phyloP scores from a whole-genome alignment of 2,329 filamentous ascomycete species.

The Knoxdaviesia capensis region DNA sequence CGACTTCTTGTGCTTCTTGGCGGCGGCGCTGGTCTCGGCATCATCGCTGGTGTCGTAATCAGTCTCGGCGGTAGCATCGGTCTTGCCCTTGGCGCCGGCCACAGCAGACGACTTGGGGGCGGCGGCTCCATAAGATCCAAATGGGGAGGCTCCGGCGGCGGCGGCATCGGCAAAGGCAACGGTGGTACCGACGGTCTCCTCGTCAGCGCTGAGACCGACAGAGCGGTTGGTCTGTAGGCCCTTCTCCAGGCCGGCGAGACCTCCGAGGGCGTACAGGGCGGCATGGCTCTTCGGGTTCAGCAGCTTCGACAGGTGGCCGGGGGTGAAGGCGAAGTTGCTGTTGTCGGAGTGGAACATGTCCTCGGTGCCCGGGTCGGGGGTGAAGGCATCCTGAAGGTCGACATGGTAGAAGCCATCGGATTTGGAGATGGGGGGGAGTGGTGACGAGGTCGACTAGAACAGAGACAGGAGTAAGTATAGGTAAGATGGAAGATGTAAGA shows the following conservation, averaged over 20 bases:
- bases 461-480: too few species aligned
- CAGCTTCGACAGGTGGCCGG: constrained; percentile 55
- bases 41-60: background rate
- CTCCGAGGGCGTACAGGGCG: constrained; percentile 58
- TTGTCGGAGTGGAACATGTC: constrained; percentile 46
- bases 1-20: too few species aligned
- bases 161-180: constrained; percentile 46
- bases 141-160: constrained; percentile 2
- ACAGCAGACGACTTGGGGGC: background rate
- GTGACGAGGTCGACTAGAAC: too few species aligned
- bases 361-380: constrained; percentile 48
- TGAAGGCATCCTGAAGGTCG: constrained; percentile 13
- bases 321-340: constrained; percentile 47
- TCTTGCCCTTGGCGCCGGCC: background rate
- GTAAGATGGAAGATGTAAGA: too few species aligned
- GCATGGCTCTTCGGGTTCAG: constrained; percentile 60
- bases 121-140: background rate
- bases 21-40: too few species aligned
- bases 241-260: constrained; percentile 51
- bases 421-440: too few species aligned
- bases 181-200: constrained; percentile 38
- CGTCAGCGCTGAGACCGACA: constrained; percentile 50
- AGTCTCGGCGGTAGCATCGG: background rate
- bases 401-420: background rate
- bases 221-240: constrained; percentile 46